Evolutionary conservation across 331 rosid genomes (phyloP).

Genomic region (Quercus phellos): DNA sequence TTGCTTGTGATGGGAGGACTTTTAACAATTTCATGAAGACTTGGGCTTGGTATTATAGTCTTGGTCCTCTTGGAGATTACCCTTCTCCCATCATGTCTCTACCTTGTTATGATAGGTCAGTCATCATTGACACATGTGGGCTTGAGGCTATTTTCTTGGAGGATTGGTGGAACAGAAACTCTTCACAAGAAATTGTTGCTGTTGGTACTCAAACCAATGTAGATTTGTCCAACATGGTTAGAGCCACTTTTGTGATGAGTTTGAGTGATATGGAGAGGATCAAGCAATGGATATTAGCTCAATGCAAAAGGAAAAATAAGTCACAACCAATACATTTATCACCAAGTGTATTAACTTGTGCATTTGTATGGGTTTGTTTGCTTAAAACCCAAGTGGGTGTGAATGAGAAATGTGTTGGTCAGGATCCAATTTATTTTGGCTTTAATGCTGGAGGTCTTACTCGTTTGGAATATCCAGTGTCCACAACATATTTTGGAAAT

Average conservation of each 20-base stretch:
- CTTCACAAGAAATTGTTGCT: background rate
- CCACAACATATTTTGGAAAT: conserved; percentile 28
- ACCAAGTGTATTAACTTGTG: conserved; percentile 36
- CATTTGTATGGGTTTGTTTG: conserved; percentile 46
- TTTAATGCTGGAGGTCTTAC: conserved; percentile 47
- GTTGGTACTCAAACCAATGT: background rate
- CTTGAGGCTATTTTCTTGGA: conserved; percentile 30
- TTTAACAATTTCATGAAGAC: conserved; percentile 43
- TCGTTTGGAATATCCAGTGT: conserved; percentile 21
- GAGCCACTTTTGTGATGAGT: conserved; percentile 36
- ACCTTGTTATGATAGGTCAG: conserved; percentile 27
- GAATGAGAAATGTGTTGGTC: background rate
- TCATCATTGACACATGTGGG: conserved; percentile 28
- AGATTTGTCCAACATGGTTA: conserved; percentile 15
- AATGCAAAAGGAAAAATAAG: conserved; percentile 19
- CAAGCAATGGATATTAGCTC: conserved; percentile 15
- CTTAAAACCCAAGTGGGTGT: conserved; percentile 17
- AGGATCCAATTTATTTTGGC: conserved; percentile 34
- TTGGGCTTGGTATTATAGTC: conserved; percentile 36
- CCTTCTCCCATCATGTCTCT: background rate
- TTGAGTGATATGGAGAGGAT: conserved; percentile 28
- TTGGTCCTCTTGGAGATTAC: background rate
- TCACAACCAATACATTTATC: conserved; percentile 29
- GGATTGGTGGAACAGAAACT: conserved; percentile 27
- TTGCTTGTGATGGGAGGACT: conserved; percentile 43